These are phyloP conservation scores for Coprinopsis cinerea DNA, from an alignment of 768 basidiomycete species.

Conservation along the genomic window DNA sequence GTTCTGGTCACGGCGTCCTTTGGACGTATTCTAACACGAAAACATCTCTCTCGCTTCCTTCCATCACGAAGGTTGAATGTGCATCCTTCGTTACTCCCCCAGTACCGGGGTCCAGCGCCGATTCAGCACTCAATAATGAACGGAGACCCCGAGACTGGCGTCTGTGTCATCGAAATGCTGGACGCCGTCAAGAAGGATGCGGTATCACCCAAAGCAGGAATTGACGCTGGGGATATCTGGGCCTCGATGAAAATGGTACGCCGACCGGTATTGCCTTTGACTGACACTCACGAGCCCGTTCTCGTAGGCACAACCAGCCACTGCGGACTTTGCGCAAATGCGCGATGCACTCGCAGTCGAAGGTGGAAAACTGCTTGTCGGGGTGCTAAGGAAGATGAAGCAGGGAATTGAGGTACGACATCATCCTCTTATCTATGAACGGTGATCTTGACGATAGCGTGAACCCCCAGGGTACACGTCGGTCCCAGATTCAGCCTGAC, in stretches of 20 bases:
- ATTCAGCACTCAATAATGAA: constrained; percentile 79
- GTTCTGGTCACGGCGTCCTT: constrained; percentile 87
- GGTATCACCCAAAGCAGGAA: constrained; percentile 31
- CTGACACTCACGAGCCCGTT: neutral
- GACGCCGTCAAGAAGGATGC: constrained; percentile 26
- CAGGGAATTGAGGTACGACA: constrained; percentile 40
- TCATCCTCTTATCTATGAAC: neutral
- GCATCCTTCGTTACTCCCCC: constrained; percentile 83
- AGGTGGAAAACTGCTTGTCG: constrained; percentile 70
- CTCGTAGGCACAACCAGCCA: constrained; percentile 45
- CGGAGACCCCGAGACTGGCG: constrained; percentile 64
- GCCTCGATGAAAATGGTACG: constrained; percentile 45
- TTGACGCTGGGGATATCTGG: constrained; percentile 78
- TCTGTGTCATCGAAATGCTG: constrained; percentile 75
- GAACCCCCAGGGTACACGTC: constrained; percentile 36
- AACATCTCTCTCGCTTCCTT: constrained; percentile 57
- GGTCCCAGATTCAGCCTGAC: constrained; percentile 36
- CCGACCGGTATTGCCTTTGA: neutral
- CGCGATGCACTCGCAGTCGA: constrained; percentile 51
- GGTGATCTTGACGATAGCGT: neutral
- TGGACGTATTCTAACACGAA: constrained; percentile 71
- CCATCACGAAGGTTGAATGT: constrained; percentile 67
- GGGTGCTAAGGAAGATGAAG: constrained; percentile 60
- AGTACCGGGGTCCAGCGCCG: constrained; percentile 86
- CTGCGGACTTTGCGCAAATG: constrained; percentile 48